A percentile compares a stretch with the other conserved stretches of the same genome.
phyloP scores from a whole-genome alignment of 164 flowering plant genomes.

The Echeveria elegans region DNA sequence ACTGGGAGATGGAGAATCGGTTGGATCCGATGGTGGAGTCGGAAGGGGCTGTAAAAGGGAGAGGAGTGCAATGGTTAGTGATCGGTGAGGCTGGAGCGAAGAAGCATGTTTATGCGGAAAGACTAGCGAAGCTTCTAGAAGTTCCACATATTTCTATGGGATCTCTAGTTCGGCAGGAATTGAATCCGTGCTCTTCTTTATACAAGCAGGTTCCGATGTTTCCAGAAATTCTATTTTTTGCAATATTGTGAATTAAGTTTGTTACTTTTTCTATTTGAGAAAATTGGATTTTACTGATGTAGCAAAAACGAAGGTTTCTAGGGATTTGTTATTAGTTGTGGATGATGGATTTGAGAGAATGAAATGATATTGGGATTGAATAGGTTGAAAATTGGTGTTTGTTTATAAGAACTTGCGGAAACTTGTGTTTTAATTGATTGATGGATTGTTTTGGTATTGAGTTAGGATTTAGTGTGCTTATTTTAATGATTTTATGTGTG shows the following conservation, averaged over 20 bases:
- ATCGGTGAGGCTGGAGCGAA: conserved; percentile 67
- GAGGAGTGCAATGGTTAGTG: conserved; percentile 86
- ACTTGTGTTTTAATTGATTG: background rate
- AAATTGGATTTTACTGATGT: no score
- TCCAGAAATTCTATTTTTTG: background rate
- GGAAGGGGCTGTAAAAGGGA: conserved; percentile 16
- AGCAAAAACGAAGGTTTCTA: no score
- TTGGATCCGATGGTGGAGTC: conserved; percentile 11
- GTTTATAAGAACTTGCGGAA: no score
- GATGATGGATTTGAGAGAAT: no score
- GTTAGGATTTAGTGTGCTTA: background rate
- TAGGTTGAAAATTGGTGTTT: no score
- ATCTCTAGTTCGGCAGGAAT: conserved; percentile 72
- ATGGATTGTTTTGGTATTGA: no score
- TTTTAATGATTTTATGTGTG: background rate
- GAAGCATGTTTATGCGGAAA: conserved; percentile 66
- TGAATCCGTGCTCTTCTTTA: conserved; percentile 63
- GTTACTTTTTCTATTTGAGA: no score
- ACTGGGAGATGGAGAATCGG: background rate
- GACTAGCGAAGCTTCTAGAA: conserved; percentile 72
- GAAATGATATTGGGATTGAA: no score
- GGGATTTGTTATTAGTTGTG: no score
- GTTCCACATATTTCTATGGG: conserved; percentile 96
- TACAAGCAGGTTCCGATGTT: conserved; percentile 54
- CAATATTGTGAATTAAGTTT: no score